phyloP scores from a whole-genome alignment of 805 yeast species.

The Schizosaccharomyces japonicus region DNA sequence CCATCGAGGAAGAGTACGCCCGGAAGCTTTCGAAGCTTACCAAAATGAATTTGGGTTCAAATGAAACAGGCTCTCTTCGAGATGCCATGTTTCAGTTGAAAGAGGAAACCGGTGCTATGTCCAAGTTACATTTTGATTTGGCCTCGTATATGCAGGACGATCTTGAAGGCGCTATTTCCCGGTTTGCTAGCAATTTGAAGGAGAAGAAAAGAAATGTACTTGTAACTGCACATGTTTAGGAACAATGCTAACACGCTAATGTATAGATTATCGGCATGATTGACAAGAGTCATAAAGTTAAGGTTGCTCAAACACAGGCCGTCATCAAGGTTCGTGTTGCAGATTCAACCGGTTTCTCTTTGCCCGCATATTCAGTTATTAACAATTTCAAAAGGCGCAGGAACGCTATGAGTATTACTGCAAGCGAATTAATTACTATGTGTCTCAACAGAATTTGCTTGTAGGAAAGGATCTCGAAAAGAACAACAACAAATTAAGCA shows the following conservation, averaged over 20 bases:
- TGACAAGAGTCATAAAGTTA: conserved; percentile 28
- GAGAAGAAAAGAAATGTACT: not conserved
- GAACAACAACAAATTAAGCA: conserved; percentile 30
- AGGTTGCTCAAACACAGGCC: conserved; percentile 16
- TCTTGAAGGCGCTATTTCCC: conserved; percentile 27
- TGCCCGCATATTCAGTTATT: not conserved
- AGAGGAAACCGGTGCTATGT: conserved; percentile 36
- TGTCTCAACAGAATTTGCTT: conserved; percentile 40
- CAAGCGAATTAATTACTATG: conserved; percentile 31
- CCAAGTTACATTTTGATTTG: conserved; percentile 30
- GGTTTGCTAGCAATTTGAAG: not conserved
- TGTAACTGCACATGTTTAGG: not conserved
- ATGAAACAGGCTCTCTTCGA: conserved; percentile 36
- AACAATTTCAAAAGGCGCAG: conserved; percentile 13
- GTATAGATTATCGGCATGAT: conserved; percentile 18
- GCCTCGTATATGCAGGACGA: conserved; percentile 28
- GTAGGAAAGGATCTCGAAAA: conserved; percentile 53
- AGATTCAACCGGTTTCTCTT: not conserved
- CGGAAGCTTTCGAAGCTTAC: conserved; percentile 30
- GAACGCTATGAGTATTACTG: conserved; percentile 34
- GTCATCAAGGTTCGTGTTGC: not conserved
- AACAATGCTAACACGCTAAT: not conserved
- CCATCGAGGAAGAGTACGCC: conserved; percentile 56
- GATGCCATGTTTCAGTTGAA: conserved; percentile 35
- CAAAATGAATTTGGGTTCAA: conserved; percentile 27